These are phyloP conservation scores for Populus deltoides DNA, from an alignment of 345 rosid genomes.

Conservation along the genomic window DNA sequence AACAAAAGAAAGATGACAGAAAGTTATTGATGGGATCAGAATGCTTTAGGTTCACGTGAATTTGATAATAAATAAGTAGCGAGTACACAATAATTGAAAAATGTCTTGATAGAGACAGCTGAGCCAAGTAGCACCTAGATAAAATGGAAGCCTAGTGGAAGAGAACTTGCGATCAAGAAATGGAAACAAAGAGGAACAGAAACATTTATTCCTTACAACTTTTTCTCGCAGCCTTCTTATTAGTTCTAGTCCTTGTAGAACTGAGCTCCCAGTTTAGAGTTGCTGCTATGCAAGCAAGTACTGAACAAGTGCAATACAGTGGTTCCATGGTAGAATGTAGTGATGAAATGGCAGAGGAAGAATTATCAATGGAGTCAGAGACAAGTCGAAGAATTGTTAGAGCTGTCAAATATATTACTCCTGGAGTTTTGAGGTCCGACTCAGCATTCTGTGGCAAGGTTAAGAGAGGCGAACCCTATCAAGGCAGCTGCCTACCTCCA, in stretches of 20 bases:
- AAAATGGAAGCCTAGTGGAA: not conserved
- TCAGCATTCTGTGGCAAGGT: not conserved
- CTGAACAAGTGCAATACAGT: not conserved
- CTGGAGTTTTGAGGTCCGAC: constrained; percentile 9
- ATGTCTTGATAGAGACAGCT: not conserved
- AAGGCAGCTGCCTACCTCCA: constrained; percentile 15
- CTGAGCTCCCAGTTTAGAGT: not conserved
- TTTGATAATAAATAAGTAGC: not conserved
- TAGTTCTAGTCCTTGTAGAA: not conserved
- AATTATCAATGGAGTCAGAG: constrained; percentile 9
- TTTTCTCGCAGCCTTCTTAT: not conserved
- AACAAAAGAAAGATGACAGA: not conserved
- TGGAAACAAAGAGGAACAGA: not conserved
- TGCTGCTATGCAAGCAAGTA: not conserved
- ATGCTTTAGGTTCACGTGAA: not conserved
- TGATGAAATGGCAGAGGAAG: constrained; percentile 10
- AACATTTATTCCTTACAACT: not conserved
- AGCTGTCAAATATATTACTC: not conserved
- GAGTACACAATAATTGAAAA: not conserved
- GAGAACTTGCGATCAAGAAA: not conserved
- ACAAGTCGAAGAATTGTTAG: constrained; percentile 5
- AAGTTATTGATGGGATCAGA: not conserved
- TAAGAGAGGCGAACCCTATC: constrained; percentile 11
- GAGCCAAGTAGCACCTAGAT: not conserved
- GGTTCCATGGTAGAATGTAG: constrained; percentile 13